Conservation (phyloP, 2,329 filamentous ascomycete genomes). For the Saccharata proteae region DNA sequence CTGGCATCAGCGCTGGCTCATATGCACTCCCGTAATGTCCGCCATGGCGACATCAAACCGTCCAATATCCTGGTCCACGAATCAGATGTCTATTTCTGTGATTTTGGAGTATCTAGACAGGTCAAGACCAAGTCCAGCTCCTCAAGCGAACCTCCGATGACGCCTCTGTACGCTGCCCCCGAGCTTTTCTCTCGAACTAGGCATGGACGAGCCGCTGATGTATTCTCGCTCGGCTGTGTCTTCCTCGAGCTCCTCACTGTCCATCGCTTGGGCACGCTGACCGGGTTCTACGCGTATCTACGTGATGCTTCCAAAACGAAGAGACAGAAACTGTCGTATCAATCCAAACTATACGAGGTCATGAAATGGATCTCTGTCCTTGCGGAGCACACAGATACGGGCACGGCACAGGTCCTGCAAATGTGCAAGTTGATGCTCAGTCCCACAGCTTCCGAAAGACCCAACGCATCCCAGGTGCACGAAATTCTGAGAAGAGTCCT, state of each 20-base stretch:
- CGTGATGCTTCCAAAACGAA: not conserved
- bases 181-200: not conserved
- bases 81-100: not conserved
- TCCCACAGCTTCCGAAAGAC: no score
- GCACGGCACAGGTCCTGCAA: not conserved
- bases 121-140: not conserved
- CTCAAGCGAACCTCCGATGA: not conserved
- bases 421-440: not conserved
- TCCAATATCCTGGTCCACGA: not conserved
- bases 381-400: not conserved
- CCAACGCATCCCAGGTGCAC: no score
- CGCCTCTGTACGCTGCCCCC: not conserved
- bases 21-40: not conserved
- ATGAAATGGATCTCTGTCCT: not conserved
- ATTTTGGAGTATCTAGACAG: not conserved
- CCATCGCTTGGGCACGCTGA: not conserved
- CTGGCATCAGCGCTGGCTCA: not conserved
- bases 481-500: not conserved
- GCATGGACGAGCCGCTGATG: not conserved
- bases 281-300: not conserved
- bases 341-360: not conserved
- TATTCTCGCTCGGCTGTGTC: constrained; percentile 1
- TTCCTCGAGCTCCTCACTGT: constrained; percentile 1
- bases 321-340: not conserved
- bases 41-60: not conserved